Percentiles rank a stretch among this genome's conserved stretches.
phyloP scores from a whole-genome alignment of 169 alveolate species.

The Plasmodium gonderi region DNA sequence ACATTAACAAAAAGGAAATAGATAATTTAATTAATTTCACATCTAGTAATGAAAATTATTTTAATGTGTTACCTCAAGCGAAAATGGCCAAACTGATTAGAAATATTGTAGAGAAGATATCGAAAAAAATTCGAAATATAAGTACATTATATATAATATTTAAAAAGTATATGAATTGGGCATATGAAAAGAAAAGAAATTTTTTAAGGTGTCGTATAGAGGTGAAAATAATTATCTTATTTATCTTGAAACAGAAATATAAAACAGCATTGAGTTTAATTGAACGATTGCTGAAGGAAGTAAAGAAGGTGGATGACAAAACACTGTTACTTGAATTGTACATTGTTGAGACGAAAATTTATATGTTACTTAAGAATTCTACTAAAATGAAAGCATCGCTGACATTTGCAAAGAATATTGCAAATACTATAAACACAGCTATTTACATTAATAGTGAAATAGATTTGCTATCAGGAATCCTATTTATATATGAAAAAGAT shows the following conservation, averaged over 20 bases:
- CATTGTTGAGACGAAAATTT: slow-evolving; percentile 94
- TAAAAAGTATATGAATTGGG: slow-evolving; percentile 93
- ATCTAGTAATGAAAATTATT: slow-evolving; percentile 82
- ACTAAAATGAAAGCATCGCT: slow-evolving; percentile 95
- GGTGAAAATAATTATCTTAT: slow-evolving; percentile 92
- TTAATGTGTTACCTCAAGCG: slow-evolving; percentile 84
- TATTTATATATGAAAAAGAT: slow-evolving; percentile 89
- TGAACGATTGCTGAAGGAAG: slow-evolving; percentile 90
- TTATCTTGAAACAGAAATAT: slow-evolving; percentile 85
- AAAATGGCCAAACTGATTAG: slow-evolving; percentile 84
- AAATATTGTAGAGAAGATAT: slow-evolving; percentile 80
- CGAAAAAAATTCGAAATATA: slow-evolving; percentile 80
- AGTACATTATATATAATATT: slow-evolving; percentile 87
- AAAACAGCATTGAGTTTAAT: slow-evolving; percentile 91
- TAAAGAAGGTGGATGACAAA: slow-evolving; percentile 95
- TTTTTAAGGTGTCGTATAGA: slow-evolving; percentile 94
- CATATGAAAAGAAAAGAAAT: slow-evolving; percentile 93
- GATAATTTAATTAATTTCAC: slow-evolving; percentile 81
- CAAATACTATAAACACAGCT: slow-evolving; percentile 95
- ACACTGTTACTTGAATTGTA: slow-evolving; percentile 92
- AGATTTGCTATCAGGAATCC: slow-evolving; percentile 92
- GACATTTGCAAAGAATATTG: slow-evolving; percentile 95
- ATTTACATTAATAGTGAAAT: slow-evolving; percentile 95
- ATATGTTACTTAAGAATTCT: slow-evolving; percentile 91
- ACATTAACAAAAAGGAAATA: slow-evolving; percentile 74